Evolutionary conservation across 495 filamentous ascomycete genomes (phyloP), one percentile per base, ranked within the genome.

Genomic region (Penicillium desertorum): DNA sequence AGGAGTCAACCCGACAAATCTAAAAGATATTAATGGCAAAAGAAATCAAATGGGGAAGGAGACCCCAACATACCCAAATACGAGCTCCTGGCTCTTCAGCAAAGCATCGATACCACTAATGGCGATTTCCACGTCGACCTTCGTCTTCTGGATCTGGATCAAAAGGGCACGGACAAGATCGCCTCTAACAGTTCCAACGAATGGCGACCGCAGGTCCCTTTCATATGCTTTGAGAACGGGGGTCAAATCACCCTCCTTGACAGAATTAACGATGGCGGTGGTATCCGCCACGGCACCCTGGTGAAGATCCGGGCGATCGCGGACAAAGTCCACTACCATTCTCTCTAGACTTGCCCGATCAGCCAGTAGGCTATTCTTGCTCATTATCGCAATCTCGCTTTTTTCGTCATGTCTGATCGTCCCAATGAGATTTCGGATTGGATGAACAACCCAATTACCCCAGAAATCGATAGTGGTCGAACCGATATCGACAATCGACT

Each of bases 121-220:
- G 16, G 94, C 94, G 54, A 98, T 86, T 71, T 98, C 94, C 9
- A 98, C 88, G 62, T 98, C 94, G 27, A 98, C 94, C 76, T 98
- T 98, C 1, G 94, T 98, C 78, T 98, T 98, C 67, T 98, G 94
- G 45, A 98, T 85, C 67, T 98, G 94, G 45, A 98, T 96, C 30
- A 98, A 80, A 48, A 98, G 81, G 22, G 94, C 88, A 48, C 94
- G 85, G 45, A 97, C 76, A n/a, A 98, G 75, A 66, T 96, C 92
- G 19, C 94, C 94, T 43, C 79, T 79, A 16, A 98, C 66, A 1
- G 91, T 88, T 7, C 91, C 91, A 30, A 83, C 74, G 41, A 98
- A 85, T 20, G 94, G 94, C 36, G 74, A 83, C 23, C 87, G 80
- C 36, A 98, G 68, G 65, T 96, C 94, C 59, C 84, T 83, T 68